phyloP scores from a whole-genome alignment of 768 basidiomycete species.

The Boletus vinaceobasis region DNA sequence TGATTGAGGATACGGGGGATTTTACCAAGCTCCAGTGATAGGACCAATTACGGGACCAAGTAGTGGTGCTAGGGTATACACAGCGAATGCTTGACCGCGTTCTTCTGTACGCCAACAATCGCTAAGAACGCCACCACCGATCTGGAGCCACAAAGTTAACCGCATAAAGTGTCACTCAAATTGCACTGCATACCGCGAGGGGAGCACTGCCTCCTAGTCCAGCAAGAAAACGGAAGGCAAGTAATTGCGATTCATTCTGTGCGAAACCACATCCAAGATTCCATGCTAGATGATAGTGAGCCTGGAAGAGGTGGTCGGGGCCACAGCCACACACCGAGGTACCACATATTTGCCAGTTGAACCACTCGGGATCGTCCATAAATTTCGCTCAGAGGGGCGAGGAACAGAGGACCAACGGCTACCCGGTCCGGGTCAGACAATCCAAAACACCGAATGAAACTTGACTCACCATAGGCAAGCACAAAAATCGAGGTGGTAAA shows the following conservation, averaged over 20 bases:
- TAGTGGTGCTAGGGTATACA: slow-evolving; percentile 64
- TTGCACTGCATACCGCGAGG: slow-evolving; percentile 37
- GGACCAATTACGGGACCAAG: slow-evolving; percentile 66
- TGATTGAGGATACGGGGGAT: neutral
- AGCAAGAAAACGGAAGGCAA: slow-evolving; percentile 65
- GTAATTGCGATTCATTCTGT: slow-evolving; percentile 51
- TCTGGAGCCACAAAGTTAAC: slow-evolving; percentile 22
- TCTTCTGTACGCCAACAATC: slow-evolving; percentile 63
- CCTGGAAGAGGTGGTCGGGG: neutral
- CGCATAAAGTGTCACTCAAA: neutral
- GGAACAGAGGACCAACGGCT: slow-evolving; percentile 34
- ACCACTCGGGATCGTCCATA: slow-evolving; percentile 63
- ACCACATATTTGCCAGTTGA: slow-evolving; percentile 64
- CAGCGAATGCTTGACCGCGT: slow-evolving; percentile 58
- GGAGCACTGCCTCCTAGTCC: slow-evolving; percentile 75
- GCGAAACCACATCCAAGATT: slow-evolving; percentile 65
- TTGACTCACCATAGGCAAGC: slow-evolving; percentile 53
- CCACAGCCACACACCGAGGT: slow-evolving; percentile 43
- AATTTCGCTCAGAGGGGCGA: slow-evolving; percentile 68
- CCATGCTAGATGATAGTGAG: slow-evolving; percentile 42
- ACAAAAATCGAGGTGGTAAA: slow-evolving; percentile 61
- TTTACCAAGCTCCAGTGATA: slow-evolving; percentile 56
- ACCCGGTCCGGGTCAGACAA: neutral
- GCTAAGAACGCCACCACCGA: slow-evolving; percentile 65
- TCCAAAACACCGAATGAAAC: neutral